Conservation (phyloP, 1,284 basidiomycete genomes). For the Puccinia hordei region DNA sequence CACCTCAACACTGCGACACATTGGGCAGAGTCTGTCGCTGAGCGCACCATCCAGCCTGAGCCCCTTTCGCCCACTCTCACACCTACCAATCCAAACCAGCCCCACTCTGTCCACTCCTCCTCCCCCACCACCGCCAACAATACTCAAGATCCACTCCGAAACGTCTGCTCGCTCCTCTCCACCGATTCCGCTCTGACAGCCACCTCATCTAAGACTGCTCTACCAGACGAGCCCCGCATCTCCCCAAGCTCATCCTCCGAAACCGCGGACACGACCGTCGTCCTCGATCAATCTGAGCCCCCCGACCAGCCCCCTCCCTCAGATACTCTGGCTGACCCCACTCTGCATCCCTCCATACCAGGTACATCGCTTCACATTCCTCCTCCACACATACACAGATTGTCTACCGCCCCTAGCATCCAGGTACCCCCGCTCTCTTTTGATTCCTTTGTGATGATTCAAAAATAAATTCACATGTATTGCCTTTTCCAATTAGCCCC, state of each 20-base stretch:
- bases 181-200: neutral
- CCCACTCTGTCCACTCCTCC: neutral
- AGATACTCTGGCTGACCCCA: neutral
- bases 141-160: neutral
- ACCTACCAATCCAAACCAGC: neutral
- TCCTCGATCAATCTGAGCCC: neutral
- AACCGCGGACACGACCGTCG: neutral
- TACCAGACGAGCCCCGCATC: neutral
- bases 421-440: neutral
- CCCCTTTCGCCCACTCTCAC: neutral
- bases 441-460: neutral
- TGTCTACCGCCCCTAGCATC: neutral
- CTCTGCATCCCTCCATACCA: neutral
- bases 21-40: neutral
- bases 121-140: neutral
- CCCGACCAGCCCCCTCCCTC: neutral
- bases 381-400: neutral
- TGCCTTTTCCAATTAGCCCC: neutral
- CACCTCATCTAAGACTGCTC: neutral
- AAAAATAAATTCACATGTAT: neutral
- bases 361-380: neutral
- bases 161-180: neutral
- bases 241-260: neutral
- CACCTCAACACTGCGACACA: slow-evolving; percentile 14
- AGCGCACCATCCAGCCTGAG: neutral